Evolutionary conservation across 352 stramenopile species (phyloP).

Genomic region (Globisporangium takayamanum): DNA sequence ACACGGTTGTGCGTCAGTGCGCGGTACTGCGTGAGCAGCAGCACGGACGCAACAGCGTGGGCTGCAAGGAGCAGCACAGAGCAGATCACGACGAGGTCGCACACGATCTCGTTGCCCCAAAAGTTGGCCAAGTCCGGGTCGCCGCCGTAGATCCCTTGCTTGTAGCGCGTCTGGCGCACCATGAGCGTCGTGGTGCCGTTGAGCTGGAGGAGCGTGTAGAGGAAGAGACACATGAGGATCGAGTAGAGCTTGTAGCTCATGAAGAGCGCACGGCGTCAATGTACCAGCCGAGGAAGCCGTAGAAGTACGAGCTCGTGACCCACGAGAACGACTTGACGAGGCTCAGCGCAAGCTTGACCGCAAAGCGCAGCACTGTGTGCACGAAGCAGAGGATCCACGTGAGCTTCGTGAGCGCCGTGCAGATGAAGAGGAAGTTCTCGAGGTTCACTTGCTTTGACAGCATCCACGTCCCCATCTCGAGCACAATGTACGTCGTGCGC

Average conservation of each 20-base stretch:
- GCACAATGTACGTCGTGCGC: conserved; percentile 34
- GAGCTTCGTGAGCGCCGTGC: conserved; percentile 31
- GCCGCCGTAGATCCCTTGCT: conserved; percentile 18
- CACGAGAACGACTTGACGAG: conserved; percentile 18
- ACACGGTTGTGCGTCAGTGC: conserved; percentile 34
- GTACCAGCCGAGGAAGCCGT: conserved; percentile 9
- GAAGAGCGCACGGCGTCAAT: conserved; percentile 41
- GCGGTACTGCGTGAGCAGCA: conserved; percentile 34
- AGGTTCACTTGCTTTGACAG: conserved; percentile 35
- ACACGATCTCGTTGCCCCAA: conserved; percentile 27
- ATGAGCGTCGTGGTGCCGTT: conserved; percentile 20
- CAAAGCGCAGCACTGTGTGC: conserved; percentile 26
- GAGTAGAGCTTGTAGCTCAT: conserved; percentile 47
- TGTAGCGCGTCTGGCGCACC: conserved; percentile 5
- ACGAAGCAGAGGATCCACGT: conserved; percentile 49
- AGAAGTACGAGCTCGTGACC: conserved; percentile 31
- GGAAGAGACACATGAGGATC: conserved; percentile 14
- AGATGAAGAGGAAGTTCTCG: conserved; percentile 51
- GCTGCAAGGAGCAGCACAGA: conserved; percentile 23
- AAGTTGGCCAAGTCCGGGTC: conserved; percentile 15
- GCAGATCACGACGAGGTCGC: conserved; percentile 11
- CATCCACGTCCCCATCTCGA: conserved; percentile 49
- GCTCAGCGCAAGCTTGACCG: conserved; percentile 23
- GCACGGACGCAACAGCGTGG: conserved; percentile 16
- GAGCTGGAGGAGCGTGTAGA: conserved; percentile 16